Percentiles rank a stretch among this genome's conserved stretches.
Conservation (phyloP, 805 yeast genomes). For the Kuraishia capsulata region DNA sequence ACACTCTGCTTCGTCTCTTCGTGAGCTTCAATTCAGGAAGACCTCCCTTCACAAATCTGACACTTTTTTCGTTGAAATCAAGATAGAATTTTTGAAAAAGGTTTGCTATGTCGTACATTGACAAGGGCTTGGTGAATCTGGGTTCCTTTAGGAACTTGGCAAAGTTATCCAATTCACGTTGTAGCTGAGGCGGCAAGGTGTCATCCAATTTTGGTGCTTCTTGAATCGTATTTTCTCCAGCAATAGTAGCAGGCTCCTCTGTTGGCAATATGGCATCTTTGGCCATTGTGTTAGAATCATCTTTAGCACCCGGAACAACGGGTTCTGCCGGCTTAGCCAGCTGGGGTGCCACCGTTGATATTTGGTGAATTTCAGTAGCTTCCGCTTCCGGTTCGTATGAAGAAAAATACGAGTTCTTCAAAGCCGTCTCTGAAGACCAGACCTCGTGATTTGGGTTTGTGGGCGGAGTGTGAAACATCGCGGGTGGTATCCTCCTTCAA, state of each 20-base stretch:
- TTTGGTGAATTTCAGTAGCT: not conserved
- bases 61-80: slow-evolving; percentile 14
- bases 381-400: slow-evolving; percentile 2
- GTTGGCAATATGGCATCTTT: no score
- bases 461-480: slow-evolving; percentile 25
- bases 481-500: not conserved
- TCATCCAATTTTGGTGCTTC: not conserved
- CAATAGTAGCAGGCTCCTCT: no score
- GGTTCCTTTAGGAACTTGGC: slow-evolving; percentile 23
- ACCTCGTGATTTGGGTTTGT: slow-evolving; percentile 13
- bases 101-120: slow-evolving; percentile 23
- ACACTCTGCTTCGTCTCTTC: not conserved
- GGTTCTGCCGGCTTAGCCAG: not conserved
- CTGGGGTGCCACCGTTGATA: not conserved
- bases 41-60: slow-evolving; percentile 10
- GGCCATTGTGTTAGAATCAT: no score
- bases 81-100: slow-evolving; percentile 23
- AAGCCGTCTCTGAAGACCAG: slow-evolving; percentile 17
- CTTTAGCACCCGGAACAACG: not conserved
- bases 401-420: slow-evolving; percentile 15
- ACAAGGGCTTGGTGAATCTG: slow-evolving; percentile 23
- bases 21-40: slow-evolving; percentile 2
- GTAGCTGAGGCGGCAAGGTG: slow-evolving; percentile 18
- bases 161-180: slow-evolving; percentile 16
- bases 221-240: not conserved